Evolutionary conservation across 2,329 filamentous ascomycete species (phyloP), one percentile per base, ranked within the genome.

Genomic region (Penicillium sp.): DNA sequence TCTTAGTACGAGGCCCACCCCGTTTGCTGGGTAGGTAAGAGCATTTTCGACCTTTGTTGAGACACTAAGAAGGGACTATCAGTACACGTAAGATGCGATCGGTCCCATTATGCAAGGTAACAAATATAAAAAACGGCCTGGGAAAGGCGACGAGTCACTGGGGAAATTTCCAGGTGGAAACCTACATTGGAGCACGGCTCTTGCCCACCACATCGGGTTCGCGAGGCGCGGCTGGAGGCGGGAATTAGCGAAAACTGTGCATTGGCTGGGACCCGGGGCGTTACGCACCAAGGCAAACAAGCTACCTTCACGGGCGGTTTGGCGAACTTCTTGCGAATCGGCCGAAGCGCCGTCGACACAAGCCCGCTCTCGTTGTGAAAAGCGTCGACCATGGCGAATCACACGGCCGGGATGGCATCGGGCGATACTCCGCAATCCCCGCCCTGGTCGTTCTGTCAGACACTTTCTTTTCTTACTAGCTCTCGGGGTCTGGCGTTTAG

Each of bases 301-400:
- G 76, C 76, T 66, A 78, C 74, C 64, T 78, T 78, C 33, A 78
- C 76, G 42, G 76, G 76, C 23, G 76, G 76, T 69, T 77, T 77
- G 50, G 74, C 72, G 59, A 78, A 78, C 66, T 77, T 78, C 70
- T 74, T 77, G 62, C 74, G 72, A 60, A 70, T 63, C 60, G 72
- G 69, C 48, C 67, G 67, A 62, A 70, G 67, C 29, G 60, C 53
- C 53, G 64, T 67, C 26, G 64, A 62, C 31, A 61, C 60, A 55
- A 62, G 54, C 55, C 63, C 64, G 61, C 65, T 60, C 54, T 69
- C 65, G 16, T 57, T 54, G 44, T 62, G 54, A 43, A 66, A 59
- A 57, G 60, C 26, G 53, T 61, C 62, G 58, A 53, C 50, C 64
- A 67, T 67, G 57, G 56, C 57, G 62, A 64, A 66, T 65, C 61